Evolutionary conservation across 441 rosid species (phyloP), one percentile per base, ranked within the genome.

Genomic region (Jatropha multifida): DNA sequence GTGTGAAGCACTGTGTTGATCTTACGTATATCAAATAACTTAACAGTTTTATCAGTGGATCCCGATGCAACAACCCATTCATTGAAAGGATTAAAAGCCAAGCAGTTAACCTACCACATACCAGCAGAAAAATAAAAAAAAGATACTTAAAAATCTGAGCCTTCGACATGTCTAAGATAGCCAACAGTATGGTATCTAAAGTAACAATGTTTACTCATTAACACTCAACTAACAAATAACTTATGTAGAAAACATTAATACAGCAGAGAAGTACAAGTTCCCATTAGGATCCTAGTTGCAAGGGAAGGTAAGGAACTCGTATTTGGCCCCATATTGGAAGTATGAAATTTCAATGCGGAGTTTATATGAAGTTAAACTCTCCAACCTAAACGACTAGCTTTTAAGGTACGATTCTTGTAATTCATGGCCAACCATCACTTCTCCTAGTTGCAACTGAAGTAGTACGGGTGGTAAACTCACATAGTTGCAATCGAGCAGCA

Each of bases 11-110:
- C 94, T 1, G 81, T 83, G 80, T 78, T 86, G 77, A 95, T 88
- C 89, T 92, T 93, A 79, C 98, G 97, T 37, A 93, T 82, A 83
- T 95, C 99, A 78, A 95, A 92, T 65, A 95, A 69, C 86, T 92
- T 93, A 52, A 93, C 98, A 26, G 98, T 95, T 86, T 92, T 92
- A 83, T 93, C 98, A 55, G 98, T 93, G 77, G 99, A 95, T 18
- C 98, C 99, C 23, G 99, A 93, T 4, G 97, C 98, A 73, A 95
- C 91, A 77, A 95, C 90, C 97, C 98, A 93, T 81, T 93, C 99
- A 82, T 95, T 93, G 77, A 92, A 90, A 73, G 99, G 98, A 80
- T 95, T 95, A 82, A 95, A 95, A 68, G 99, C 97, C 80, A 95
- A 78, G 85, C 98, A 93, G 85, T 95, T 95, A 62, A 95, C 97